Evolutionary conservation across 2,329 filamentous ascomycete species (phyloP).

Genomic region (Monilinia fructigena): DNA sequence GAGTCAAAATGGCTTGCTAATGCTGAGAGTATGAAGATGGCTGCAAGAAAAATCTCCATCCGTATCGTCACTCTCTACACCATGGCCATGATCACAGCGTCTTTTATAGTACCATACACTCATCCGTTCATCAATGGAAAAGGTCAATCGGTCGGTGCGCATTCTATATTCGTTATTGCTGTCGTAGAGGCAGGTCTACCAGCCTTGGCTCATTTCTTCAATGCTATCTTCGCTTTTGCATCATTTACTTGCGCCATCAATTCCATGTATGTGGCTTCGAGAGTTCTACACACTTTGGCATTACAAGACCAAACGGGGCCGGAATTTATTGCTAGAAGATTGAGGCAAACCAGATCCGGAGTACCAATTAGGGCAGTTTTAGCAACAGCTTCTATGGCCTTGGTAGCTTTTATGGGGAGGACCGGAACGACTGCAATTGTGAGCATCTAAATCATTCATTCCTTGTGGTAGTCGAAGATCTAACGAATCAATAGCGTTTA

Average conservation of each 20-base stretch:
- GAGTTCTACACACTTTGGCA: conserved; percentile 44
- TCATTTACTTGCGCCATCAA: conserved; percentile 43
- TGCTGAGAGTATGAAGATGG: conserved; percentile 46
- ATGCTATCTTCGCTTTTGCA: conserved; percentile 44
- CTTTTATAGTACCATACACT: conserved; percentile 42
- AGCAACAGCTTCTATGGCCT: conserved; percentile 43
- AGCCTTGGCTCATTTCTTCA: conserved; percentile 36
- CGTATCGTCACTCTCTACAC: conserved; percentile 41
- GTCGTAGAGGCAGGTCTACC: conserved; percentile 43
- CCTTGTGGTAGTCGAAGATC: conserved; percentile 12
- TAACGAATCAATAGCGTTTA: conserved; percentile 38
- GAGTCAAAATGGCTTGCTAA: conserved; percentile 42
- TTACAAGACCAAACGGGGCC: conserved; percentile 43
- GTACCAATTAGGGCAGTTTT: conserved; percentile 44
- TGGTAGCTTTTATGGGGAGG: conserved; percentile 44
- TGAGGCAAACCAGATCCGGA: conserved; percentile 42
- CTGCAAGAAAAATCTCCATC: conserved; percentile 43
- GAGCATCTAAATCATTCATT: conserved; percentile 25
- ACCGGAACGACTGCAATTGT: conserved; percentile 42
- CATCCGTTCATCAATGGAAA: conserved; percentile 45
- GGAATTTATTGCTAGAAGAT: conserved; percentile 44
- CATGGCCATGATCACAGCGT: conserved; percentile 34
- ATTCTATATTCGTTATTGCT: conserved; percentile 44
- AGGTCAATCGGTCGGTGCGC: conserved; percentile 41
- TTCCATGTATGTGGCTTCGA: conserved; percentile 43